Evolutionary conservation across 768 basidiomycete species (phyloP).

Genomic region (Mycena crocata): DNA sequence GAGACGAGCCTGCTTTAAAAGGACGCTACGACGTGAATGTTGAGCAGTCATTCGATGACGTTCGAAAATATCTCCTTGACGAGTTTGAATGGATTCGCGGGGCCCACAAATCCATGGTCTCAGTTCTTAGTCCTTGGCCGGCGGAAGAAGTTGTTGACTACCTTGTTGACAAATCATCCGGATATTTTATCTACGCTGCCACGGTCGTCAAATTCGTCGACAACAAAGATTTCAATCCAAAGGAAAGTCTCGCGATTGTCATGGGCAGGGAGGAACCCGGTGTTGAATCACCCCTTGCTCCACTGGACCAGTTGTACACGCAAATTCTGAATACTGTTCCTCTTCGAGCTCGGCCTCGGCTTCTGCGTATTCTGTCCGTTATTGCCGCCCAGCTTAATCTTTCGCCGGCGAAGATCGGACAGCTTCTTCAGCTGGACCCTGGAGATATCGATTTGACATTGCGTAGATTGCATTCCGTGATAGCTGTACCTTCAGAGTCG

Average conservation of each 20-base stretch:
- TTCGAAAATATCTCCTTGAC: neutral
- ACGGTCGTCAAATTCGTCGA: constrained; percentile 9
- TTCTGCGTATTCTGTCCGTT: neutral
- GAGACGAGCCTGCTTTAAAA: no score
- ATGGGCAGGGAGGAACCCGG: neutral
- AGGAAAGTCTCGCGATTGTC: neutral
- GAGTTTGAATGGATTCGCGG: neutral
- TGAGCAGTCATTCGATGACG: neutral
- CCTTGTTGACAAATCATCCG: constrained; percentile 5
- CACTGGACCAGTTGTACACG: constrained; percentile 14
- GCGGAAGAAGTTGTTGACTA: neutral
- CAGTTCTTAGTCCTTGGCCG: neutral
- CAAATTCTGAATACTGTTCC: constrained; percentile 7
- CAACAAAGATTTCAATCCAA: constrained; percentile 11
- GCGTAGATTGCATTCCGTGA: neutral
- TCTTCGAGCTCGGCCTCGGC: neutral
- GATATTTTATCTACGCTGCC: constrained; percentile 18
- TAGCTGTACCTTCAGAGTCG: neutral
- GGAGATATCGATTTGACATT: neutral
- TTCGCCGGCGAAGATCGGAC: neutral
- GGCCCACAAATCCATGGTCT: neutral
- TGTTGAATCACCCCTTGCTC: neutral
- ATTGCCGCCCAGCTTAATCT: neutral
- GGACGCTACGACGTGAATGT: no score
- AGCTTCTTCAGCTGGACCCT: neutral